A percentile compares a stretch with the other conserved stretches of the same genome.
Evolutionary conservation across 306 rosid genomes (phyloP).

Genomic region (Dicorynia guianensis): DNA sequence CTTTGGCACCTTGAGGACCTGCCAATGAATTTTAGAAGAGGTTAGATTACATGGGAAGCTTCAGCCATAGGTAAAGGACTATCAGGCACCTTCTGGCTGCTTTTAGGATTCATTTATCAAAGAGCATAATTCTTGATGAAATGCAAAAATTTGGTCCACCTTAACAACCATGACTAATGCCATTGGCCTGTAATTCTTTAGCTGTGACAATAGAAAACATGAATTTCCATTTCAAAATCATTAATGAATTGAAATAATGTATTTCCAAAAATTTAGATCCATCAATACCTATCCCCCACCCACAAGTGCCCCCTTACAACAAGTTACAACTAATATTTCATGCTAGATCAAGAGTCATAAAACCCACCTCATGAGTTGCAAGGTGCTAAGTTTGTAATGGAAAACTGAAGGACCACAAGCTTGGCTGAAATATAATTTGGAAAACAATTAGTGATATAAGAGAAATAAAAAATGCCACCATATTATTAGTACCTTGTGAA

Average conservation of each 20-base stretch:
- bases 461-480: not conserved
- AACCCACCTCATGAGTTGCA: slow-evolving; percentile 69
- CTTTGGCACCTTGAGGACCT: slow-evolving; percentile 30
- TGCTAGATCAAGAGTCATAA: slow-evolving; percentile 8
- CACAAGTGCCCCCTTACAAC: not conserved
- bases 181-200: slow-evolving; percentile 59
- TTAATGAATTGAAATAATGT: not conserved
- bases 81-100: slow-evolving; percentile 28
- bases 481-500: slow-evolving; percentile 69
- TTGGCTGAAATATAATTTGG: slow-evolving; percentile 62
- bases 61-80: slow-evolving; percentile 1
- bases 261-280: not conserved
- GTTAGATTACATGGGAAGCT: slow-evolving; percentile 10
- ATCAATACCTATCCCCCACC: not conserved
- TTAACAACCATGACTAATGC: slow-evolving; percentile 73
- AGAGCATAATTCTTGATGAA: slow-evolving; percentile 65
- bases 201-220: slow-evolving; percentile 49
- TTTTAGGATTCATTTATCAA: slow-evolving; percentile 52
- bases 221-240: slow-evolving; percentile 34
- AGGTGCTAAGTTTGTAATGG: slow-evolving; percentile 61
- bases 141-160: slow-evolving; percentile 60
- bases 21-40: not conserved
- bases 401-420: slow-evolving; percentile 78
- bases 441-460: slow-evolving; percentile 38
- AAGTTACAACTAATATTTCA: slow-evolving; percentile 14